Conservation (phyloP, 176 grass and related monocot species). For the Juncus effusus region DNA sequence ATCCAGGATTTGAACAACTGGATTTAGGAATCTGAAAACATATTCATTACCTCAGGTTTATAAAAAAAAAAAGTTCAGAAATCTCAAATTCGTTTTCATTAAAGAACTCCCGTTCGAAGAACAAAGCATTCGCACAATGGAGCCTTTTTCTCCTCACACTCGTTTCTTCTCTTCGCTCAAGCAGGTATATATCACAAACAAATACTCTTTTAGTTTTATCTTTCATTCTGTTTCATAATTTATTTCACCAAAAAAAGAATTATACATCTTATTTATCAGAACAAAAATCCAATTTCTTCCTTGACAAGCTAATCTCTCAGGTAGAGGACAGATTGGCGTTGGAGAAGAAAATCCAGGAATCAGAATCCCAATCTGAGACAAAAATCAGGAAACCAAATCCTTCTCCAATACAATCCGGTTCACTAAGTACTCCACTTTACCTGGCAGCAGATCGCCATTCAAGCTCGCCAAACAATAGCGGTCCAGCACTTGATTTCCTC, state of each 20-base stretch:
- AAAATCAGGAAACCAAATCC: constrained; percentile 11
- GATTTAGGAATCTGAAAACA: too few relatives aligned
- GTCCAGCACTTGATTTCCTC: constrained; percentile 27
- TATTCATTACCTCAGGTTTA: too few relatives aligned
- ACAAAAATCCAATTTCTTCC: background rate
- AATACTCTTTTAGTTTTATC: background rate
- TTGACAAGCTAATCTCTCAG: background rate
- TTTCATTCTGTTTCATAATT: too few relatives aligned
- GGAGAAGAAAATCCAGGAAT: constrained; percentile 9
- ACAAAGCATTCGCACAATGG: constrained; percentile 6
- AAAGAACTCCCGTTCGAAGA: too few relatives aligned
- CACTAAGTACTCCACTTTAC: constrained; percentile 18
- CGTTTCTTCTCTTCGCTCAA: constrained; percentile 38
- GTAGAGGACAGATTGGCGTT: constrained; percentile 33
- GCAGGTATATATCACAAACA: constrained; percentile 13
- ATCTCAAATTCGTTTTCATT: too few relatives aligned
- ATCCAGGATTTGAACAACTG: too few relatives aligned
- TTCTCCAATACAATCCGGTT: constrained; percentile 10
- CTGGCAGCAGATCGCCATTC: constrained; percentile 3
- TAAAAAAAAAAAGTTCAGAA: too few relatives aligned
- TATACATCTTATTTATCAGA: too few relatives aligned
- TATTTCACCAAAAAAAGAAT: too few relatives aligned
- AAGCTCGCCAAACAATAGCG: constrained; percentile 8
- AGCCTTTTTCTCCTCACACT: constrained; percentile 11
- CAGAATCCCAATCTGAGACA: background rate